Evolutionary conservation across 345 rosid genomes (phyloP), one percentile per base, ranked within the genome.

Genomic region (Populus davidiana): DNA sequence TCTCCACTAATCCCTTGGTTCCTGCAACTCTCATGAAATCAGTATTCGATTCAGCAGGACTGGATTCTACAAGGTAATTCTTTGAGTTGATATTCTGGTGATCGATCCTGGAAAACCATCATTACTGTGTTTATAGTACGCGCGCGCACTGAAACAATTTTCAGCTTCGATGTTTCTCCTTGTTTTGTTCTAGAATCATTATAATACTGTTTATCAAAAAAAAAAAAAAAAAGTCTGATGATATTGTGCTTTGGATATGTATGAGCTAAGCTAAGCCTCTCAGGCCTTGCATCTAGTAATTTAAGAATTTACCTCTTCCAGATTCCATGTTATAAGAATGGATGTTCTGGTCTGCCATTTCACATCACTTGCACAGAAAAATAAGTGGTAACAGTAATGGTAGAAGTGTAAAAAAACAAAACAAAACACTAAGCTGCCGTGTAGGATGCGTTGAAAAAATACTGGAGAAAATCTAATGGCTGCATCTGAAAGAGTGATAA

Each of bases 21-120:
- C 87, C 85, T 65, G 72, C 10, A 35, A 65, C 59, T 41, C 87
- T 85, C 13, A 65, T 83, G 81, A 81, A 79, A 41, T 85, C 91
- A 44, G 75, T 84, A 18, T 79, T 85, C 31, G 64, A 61, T 75
- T 89, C 86, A 8, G 89, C 79, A 66, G 90, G 90, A 70, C 62
- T 85, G 70, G 85, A 86, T 78, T 86, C 87, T 75, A 36, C 56
- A 76, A 86, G 89, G 94, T 91, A 80, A 84, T 69, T 70, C 75
- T 73, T 81, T 52, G 65, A 72, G 31, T 66, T 59, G 67, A 43
- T 65, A 29, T n/a, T 21, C 67, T 33, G 11, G 38, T 59, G 20
- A 73, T 20, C 47, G 5, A 12, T 84, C 47, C 54, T 66, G 56
- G 31, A 23, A 65, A 38, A 33, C 13, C 31, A 20, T 7, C 27